Percentiles rank a stretch among this genome's conserved stretches.
phyloP scores from a whole-genome alignment of 2,329 filamentous ascomycete species.

The Fusarium falciforme region DNA sequence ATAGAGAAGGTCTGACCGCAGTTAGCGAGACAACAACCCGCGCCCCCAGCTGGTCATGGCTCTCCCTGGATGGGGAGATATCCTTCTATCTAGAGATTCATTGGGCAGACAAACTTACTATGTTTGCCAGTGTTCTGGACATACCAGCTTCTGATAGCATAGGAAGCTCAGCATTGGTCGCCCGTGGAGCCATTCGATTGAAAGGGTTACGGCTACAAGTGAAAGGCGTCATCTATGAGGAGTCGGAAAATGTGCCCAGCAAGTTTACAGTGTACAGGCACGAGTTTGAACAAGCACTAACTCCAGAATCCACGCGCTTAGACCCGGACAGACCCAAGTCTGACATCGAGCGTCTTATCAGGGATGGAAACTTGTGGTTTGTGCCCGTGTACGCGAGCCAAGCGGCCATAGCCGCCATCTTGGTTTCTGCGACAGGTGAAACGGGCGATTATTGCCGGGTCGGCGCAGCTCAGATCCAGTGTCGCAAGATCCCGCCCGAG shows the following conservation, averaged over 20 bases:
- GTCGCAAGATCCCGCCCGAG: not conserved
- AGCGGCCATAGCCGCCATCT: not conserved
- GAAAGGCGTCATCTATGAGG: not conserved
- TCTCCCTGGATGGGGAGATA: slow-evolving; percentile 1
- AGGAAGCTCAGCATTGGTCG: not conserved
- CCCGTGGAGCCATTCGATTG: not conserved
- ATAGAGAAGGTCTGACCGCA: not conserved
- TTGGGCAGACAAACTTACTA: not conserved
- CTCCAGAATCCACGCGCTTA: not conserved
- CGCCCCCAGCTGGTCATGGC: slow-evolving; percentile 4
- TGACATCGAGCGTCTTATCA: not conserved
- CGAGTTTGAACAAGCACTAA: not conserved
- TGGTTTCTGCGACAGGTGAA: not conserved
- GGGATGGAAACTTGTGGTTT: not conserved
- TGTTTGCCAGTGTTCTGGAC: not conserved
- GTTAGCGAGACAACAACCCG: not conserved
- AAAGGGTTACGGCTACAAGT: not conserved
- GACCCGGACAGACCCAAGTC: not conserved
- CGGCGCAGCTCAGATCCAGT: not conserved
- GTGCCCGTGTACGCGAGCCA: not conserved
- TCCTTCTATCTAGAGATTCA: not conserved
- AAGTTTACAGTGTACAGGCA: not conserved
- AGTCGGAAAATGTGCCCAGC: not conserved
- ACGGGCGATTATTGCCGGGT: not conserved
- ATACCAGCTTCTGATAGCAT: not conserved